Percentiles rank a stretch among this genome's conserved stretches.
Evolutionary conservation across 768 basidiomycete species (phyloP).

Genomic region (Rhizopogon rudus): DNA sequence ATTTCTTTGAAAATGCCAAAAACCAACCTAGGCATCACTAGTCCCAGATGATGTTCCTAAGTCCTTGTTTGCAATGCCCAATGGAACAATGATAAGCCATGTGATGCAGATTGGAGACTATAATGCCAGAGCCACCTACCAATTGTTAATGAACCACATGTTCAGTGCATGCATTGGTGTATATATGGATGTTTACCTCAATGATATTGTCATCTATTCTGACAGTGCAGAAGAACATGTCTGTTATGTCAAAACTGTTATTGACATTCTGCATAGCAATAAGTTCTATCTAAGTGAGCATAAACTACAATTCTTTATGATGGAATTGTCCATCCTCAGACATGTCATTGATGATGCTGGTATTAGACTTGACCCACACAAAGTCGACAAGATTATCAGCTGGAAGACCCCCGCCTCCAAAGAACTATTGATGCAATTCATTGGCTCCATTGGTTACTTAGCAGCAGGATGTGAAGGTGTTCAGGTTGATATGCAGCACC

Average conservation of each 20-base stretch:
- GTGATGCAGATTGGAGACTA: constrained; percentile 33
- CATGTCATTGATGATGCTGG: constrained; percentile 32
- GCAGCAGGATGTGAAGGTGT: constrained; percentile 28
- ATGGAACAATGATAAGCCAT: constrained; percentile 39
- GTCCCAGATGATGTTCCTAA: too few relatives aligned
- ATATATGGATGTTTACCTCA: constrained; percentile 31
- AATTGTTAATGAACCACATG: constrained; percentile 39
- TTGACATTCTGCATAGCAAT: constrained; percentile 28
- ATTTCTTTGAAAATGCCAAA: too few relatives aligned
- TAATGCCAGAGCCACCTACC: constrained; percentile 35
- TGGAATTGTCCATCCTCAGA: constrained; percentile 29
- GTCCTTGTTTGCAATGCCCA: too few relatives aligned
- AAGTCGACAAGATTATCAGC: constrained; percentile 33
- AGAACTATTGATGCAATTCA: constrained; percentile 30
- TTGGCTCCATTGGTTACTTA: constrained; percentile 25
- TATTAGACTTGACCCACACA: constrained; percentile 37
- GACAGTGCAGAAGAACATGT: constrained; percentile 26
- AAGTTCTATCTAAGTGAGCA: constrained; percentile 31
- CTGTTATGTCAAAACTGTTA: constrained; percentile 26
- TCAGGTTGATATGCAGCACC: constrained; percentile 33
- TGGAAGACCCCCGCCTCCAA: constrained; percentile 32
- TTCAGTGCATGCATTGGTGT: constrained; percentile 24
- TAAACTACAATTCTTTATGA: constrained; percentile 31
- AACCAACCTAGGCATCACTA: too few relatives aligned
- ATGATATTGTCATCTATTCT: constrained; percentile 32